Evolutionary conservation across 805 yeast species (phyloP), one percentile per base, ranked within the genome.

Genomic region (Lipomyces lipofer): DNA sequence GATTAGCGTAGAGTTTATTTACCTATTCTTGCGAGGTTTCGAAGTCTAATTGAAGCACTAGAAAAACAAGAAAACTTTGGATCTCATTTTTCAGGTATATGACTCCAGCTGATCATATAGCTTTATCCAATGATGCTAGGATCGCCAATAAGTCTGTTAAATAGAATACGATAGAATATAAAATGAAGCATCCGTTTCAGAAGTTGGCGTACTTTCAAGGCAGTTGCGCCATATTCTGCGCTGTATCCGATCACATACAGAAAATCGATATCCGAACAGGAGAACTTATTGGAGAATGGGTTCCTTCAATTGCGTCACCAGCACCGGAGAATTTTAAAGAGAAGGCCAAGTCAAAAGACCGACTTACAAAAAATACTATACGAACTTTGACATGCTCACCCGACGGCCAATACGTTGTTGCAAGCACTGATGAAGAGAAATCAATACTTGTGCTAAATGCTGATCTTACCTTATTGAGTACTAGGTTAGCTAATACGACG

Each of bases 401-500:
- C 22, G 73, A 78, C 61, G 86, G 82, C 43, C 68, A 74, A 39
- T 74, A 76, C 63, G 67, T 91, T 33, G 74, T 87, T 24, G 86
- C 82, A 1, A 82, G 88, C 42, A 84, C 95, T 2, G 96, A 88
- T 66, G 85, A 85, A 53, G 95, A 87, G 66, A 94, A 92, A 70
- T 83, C 95, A 2, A 84, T 83, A 15, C 75, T 86, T 3, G 77
- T 89, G 8, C 83, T 88, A 56, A 60, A 68, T 7, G 38, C 63
- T 10, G 53, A 55, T 55, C 47, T 58, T 17, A 10, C 43, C 8
- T 30, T 47, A 32, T 25, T 33, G 9, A 17, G 32, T 29, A 10
- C 38, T 12, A 29, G 59, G 52, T 46, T 22, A 6, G 46, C n/a
- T n/a, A n/a, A n/a, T n/a, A n/a, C n/a, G n/a, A n/a, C n/a, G n/a